Evolutionary conservation across 306 rosid genomes (phyloP), one percentile per base, ranked within the genome.

Genomic region (Lathyrus aphaca): DNA sequence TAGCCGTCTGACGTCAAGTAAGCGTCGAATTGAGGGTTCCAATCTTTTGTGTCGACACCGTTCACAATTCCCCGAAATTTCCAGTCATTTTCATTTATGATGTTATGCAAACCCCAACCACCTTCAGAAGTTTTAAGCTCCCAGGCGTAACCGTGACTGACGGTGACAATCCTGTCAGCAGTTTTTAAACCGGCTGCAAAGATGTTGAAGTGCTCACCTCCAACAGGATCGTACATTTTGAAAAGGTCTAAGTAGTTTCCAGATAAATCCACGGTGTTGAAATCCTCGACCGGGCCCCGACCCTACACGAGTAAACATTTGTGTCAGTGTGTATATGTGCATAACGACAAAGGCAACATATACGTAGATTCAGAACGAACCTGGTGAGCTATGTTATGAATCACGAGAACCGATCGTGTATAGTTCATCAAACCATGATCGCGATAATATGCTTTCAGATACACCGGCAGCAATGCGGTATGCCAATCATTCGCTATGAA

Each of bases 371-470:
- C 48, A 56, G 76, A 60, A 75, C 66, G 38, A 73, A 93, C 98
- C 98, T 95, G 99, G 85, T 91, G 83, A 64, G 99, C 99, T 72
- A 95, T 91, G 92, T 91, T 95, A 77, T 95, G 99, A 82, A 95
- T 95, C 74, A 95, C 99, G 40, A 95, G 89, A 78, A 86, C 67
- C 5, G 97, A 91, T 78, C 99, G 84, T 37, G 99, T 81, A 73
- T 45, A 91, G 43, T 1, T 39, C 99, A 95, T 95, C 66, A 95
- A 68, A 73, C 96, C 97, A 72, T 82, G 63, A 72, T 95, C 97
- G 14, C 96, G 88, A 74, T 89, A 95, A 78, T 86, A 83, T 3
- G 97, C 96, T 74, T 91, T 95, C 75, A 95, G 81, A 80, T 91
- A 95, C 68, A 91, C 96, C 2, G 99, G 99, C 40, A 95, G 82